Percentiles rank a stretch among this genome's conserved stretches.
Evolutionary conservation across 257 asterid genomes (phyloP).

Genomic region (Anisodus tanguticus): DNA sequence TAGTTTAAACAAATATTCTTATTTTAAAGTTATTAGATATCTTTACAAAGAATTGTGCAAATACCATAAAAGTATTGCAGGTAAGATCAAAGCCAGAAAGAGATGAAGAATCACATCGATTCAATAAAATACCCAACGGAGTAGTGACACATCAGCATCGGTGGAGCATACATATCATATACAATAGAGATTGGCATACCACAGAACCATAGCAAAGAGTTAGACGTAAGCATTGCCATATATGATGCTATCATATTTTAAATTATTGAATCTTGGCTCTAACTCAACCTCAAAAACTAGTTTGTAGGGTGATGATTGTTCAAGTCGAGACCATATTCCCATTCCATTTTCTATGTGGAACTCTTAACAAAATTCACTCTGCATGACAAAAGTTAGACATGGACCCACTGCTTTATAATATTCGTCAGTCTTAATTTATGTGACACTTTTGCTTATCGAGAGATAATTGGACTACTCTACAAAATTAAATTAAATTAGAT

Average conservation of each 20-base stretch:
- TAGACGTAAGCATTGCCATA: not conserved
- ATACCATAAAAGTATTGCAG: no score
- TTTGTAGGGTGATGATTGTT: no score
- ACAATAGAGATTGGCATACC: not conserved
- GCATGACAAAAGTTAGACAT: not conserved
- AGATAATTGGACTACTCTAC: no score
- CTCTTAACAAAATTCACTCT: not conserved
- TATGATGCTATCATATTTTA: not conserved
- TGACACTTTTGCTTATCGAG: no score
- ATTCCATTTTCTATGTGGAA: no score
- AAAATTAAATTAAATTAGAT: no score
- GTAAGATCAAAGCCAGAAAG: not conserved
- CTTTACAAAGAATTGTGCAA: no score
- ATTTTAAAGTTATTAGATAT: no score
- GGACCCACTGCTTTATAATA: not conserved
- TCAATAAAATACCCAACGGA: not conserved
- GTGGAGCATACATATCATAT: not conserved
- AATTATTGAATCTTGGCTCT: not conserved
- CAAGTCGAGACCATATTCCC: no score
- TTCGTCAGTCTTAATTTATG: no score
- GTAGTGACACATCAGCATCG: not conserved
- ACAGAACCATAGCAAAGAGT: not conserved
- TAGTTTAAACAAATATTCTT: no score
- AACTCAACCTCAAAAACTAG: no score
- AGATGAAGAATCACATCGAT: not conserved